A percentile compares a stretch with the other conserved stretches of the same genome.
Conservation (phyloP, 2,329 filamentous ascomycete species). For the Fusarium longipes region DNA sequence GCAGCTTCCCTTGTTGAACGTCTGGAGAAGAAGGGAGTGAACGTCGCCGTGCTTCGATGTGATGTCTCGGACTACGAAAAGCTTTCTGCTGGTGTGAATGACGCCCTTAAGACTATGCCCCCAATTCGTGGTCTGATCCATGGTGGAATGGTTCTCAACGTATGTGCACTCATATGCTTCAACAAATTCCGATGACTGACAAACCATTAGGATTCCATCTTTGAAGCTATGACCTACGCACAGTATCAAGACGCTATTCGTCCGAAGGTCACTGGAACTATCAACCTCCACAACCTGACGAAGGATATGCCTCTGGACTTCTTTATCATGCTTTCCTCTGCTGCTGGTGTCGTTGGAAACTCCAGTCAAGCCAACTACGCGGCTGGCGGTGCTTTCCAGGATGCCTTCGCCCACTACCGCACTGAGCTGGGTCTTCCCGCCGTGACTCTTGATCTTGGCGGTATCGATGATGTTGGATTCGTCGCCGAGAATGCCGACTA, state of each 20-base stretch:
- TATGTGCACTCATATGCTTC: background rate
- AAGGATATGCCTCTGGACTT: conserved; percentile 2
- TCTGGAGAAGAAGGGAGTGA: background rate
- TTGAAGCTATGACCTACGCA: background rate
- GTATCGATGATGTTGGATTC: background rate
- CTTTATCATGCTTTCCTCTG: conserved; percentile 11
- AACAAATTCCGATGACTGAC: accelerated
- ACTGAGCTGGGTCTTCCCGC: background rate
- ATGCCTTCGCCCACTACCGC: conserved; percentile 4
- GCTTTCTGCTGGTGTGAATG: background rate
- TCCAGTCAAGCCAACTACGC: conserved; percentile 5
- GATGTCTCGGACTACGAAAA: background rate
- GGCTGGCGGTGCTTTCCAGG: conserved; percentile 5
- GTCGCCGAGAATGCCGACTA: conserved; percentile 1
- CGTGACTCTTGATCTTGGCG: conserved; percentile 1
- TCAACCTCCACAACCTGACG: background rate
- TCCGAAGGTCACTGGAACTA: conserved; percentile 3
- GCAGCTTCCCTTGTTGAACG: background rate
- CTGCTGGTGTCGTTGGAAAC: background rate
- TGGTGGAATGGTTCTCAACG: conserved; percentile 1
- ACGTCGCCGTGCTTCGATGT: background rate
- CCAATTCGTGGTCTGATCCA: background rate
- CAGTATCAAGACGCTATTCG: conserved; percentile 3
- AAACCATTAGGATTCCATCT: background rate
- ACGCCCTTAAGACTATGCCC: background rate